Base-by-base conservation (phyloP, 371 early-diverging fungal species). In the Thermomucor indicae-seudaticae region DNA sequence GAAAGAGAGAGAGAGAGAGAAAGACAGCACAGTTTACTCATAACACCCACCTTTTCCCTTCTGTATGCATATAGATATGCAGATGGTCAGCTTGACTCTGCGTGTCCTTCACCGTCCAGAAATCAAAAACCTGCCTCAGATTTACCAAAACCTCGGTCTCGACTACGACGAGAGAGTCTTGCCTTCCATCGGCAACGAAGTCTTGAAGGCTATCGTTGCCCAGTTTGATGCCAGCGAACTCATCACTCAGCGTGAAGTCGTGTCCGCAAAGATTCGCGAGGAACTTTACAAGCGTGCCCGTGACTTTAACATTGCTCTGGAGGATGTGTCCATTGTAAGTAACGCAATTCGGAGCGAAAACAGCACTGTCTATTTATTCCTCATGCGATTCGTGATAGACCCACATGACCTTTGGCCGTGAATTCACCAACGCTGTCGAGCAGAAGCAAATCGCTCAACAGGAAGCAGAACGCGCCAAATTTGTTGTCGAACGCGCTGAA, bases 121-220 rank as follows among this genome's bases (percentile, higher is more conserved):
- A 39, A 62, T 86, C 60, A 67, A 74, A 30, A 74, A 81, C 22
- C 77, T 98, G 45, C 83, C 94, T 17, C 56, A 58, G 38, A 90
- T 98, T 62, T 96, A 96, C 70, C 91, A 92, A 72, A 86, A 80
- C 53, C 74, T 97, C 45, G 99, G 99, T 41, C 60, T 83, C 48
- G 99, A 98, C 70, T 98, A 96, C 60, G 97, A 97, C 60, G 99
- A 98, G 70, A 80, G 97, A 57, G 97, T 97, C 19, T 79, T 98
- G 56, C 98, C 98, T 27, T 91, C 92, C 49, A 97, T 98, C 64
- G 98, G 97, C 65, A 98, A 98, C 78, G 99, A 98, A 77, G 97
- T 98, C 25, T 80, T 97, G 60, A 98, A 98, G 84, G 78, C 93
- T 51, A 88, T 96, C 47, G 97, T 98, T n/a, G 99, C 99, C 23